Percentiles rank a stretch among this genome's conserved stretches.
phyloP scores from a whole-genome alignment of 257 asterid species.

The Petrea volubilis region DNA sequence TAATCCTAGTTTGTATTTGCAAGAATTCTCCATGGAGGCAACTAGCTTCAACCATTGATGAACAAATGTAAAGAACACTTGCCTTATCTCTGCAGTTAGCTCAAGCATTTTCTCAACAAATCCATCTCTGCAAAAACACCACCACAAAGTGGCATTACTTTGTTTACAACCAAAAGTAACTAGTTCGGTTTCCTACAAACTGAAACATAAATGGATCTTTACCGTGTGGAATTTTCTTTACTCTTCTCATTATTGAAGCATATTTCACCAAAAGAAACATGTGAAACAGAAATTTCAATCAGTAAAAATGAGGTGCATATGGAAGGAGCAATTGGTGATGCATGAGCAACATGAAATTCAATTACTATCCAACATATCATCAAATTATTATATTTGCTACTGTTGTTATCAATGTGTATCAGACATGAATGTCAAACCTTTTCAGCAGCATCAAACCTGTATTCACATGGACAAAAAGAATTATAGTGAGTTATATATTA shows the following conservation, averaged over 20 bases:
- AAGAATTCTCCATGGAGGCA: not conserved
- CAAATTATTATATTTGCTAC: too few species aligned
- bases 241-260: slow-evolving; percentile 47
- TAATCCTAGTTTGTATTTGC: not conserved
- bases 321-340: not conserved
- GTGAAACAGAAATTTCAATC: slow-evolving; percentile 9
- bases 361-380: too few species aligned
- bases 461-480: too few species aligned
- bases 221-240: slow-evolving; percentile 57
- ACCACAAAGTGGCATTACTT: not conserved
- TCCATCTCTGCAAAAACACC: slow-evolving; percentile 62
- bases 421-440: too few species aligned
- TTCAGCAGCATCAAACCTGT: too few species aligned
- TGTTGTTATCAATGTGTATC: too few species aligned
- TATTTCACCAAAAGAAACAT: slow-evolving; percentile 17
- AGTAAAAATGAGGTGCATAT: slow-evolving; percentile 2
- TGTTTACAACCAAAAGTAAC: not conserved
- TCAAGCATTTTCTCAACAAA: slow-evolving; percentile 64
- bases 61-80: slow-evolving; percentile 16
- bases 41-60: not conserved
- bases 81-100: slow-evolving; percentile 71
- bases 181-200: not conserved
- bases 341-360: not conserved
- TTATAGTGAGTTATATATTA: too few species aligned
- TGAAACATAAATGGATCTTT: slow-evolving; percentile 12